Conservation (phyloP, 1,284 basidiomycete species). For the Taiwanofungus camphoratus region DNA sequence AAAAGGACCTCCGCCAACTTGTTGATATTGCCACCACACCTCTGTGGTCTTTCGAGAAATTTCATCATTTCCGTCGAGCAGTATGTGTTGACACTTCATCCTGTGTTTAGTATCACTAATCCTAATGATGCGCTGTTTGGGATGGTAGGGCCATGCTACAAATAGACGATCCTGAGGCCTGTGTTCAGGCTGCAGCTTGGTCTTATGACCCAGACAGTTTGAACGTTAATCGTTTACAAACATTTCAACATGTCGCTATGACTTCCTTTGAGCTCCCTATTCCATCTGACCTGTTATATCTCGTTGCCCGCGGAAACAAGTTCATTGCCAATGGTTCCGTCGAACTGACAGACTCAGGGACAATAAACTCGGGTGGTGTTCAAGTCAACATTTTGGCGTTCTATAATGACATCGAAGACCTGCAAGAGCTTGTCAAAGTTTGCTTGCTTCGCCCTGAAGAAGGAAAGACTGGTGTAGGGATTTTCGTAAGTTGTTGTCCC, state of each 20-base stretch:
- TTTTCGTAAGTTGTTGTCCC: constrained; percentile 23
- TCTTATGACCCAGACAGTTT: neutral
- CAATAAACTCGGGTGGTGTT: constrained; percentile 11
- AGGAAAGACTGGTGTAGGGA: constrained; percentile 23
- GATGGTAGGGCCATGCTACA: too few species aligned
- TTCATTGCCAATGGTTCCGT: constrained; percentile 21
- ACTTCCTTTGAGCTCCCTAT: constrained; percentile 22
- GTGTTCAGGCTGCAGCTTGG: neutral
- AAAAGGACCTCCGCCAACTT: too few species aligned
- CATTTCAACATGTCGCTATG: constrained; percentile 5
- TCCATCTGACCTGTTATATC: constrained; percentile 21
- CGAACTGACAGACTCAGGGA: constrained; percentile 15
- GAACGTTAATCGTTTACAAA: too few species aligned
- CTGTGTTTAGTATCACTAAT: too few species aligned
- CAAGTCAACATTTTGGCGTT: constrained; percentile 18
- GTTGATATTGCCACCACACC: too few species aligned
- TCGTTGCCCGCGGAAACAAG: constrained; percentile 18
- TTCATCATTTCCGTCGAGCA: too few species aligned
- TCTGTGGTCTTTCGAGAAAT: too few species aligned
- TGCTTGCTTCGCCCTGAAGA: constrained; percentile 19
- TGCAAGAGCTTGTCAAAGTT: constrained; percentile 16
- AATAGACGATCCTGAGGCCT: neutral
- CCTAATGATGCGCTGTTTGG: too few species aligned
- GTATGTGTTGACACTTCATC: too few species aligned
- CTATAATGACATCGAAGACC: constrained; percentile 14